A percentile compares a stretch with the other conserved stretches of the same genome.
phyloP scores from a whole-genome alignment of 2,329 filamentous ascomycete species.

The Daldinia sp. region DNA sequence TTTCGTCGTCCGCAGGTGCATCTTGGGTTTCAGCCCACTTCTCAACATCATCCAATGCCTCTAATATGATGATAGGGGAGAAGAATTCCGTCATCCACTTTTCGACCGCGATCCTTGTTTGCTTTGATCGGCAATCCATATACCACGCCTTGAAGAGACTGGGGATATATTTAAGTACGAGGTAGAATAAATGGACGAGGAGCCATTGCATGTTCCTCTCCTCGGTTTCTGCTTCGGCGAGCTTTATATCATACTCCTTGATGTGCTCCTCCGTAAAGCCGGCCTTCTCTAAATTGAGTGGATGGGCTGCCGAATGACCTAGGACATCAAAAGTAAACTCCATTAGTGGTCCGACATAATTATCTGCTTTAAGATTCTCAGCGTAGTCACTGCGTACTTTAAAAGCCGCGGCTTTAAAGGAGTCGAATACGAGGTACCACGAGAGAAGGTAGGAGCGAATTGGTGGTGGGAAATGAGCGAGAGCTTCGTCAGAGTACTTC shows the following conservation, averaged over 20 bases:
- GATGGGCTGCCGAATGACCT: slow-evolving; percentile 76
- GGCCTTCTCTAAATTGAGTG: slow-evolving; percentile 76
- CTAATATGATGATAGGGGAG: slow-evolving; percentile 72
- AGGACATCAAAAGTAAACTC: slow-evolving; percentile 86
- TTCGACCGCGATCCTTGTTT: slow-evolving; percentile 82
- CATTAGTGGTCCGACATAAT: slow-evolving; percentile 73
- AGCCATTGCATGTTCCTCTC: slow-evolving; percentile 84
- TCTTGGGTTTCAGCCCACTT: slow-evolving; percentile 69
- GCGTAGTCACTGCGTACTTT: slow-evolving; percentile 85
- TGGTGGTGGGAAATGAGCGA: slow-evolving; percentile 72
- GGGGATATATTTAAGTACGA: slow-evolving; percentile 78
- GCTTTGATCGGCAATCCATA: slow-evolving; percentile 79
- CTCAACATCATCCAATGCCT: slow-evolving; percentile 72
- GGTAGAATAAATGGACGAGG: slow-evolving; percentile 85
- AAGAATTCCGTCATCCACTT: slow-evolving; percentile 87
- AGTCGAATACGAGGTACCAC: slow-evolving; percentile 90
- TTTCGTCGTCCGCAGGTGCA: slow-evolving; percentile 58
- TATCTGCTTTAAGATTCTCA: slow-evolving; percentile 77
- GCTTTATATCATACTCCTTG: slow-evolving; percentile 59
- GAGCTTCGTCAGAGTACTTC: slow-evolving; percentile 69
- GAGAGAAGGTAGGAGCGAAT: slow-evolving; percentile 85
- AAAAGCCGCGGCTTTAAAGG: slow-evolving; percentile 79
- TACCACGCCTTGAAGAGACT: slow-evolving; percentile 86
- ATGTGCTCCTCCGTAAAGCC: slow-evolving; percentile 67
- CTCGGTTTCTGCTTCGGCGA: slow-evolving; percentile 65